phyloP scores from a whole-genome alignment of 2,329 filamentous ascomycete genomes.

The Trichoderma sp. region DNA sequence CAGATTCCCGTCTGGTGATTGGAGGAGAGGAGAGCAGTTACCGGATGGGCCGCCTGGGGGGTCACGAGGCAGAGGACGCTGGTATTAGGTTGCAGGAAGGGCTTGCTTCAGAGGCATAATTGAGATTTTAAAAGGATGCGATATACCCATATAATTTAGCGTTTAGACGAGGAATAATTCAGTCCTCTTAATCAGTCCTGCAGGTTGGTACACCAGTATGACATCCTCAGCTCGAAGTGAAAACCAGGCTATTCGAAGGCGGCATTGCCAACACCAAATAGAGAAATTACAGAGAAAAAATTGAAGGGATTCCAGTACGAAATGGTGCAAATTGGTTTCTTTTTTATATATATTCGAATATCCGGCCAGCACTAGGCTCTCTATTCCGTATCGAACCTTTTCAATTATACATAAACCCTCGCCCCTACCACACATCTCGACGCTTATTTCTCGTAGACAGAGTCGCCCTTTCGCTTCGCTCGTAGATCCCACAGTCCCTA shows the following conservation, averaged over 20 bases:
- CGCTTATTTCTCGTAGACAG: conserved; percentile 72
- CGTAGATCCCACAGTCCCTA: conserved; percentile 85
- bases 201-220: background rate
- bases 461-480: conserved; percentile 84
- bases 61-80: conserved; percentile 31
- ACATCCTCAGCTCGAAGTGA: background rate
- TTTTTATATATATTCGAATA: background rate
- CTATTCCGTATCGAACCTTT: conserved; percentile 30
- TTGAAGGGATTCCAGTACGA: background rate
- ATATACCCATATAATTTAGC: conserved; percentile 30
- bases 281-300: background rate
- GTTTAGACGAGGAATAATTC: background rate
- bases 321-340: background rate
- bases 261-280: background rate
- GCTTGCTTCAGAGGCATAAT: background rate
- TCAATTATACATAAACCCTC: conserved; percentile 43
- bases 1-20: conserved; percentile 55
- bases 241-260: background rate
- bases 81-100: conserved; percentile 25
- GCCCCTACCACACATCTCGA: conserved; percentile 17
- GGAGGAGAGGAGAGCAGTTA: conserved; percentile 63
- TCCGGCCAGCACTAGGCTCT: conserved; percentile 21
- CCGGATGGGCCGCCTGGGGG: conserved; percentile 49
- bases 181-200: background rate
- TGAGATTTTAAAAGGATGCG: conserved; percentile 18